Percentiles rank a stretch among this genome's conserved stretches.
Evolutionary conservation across 176 grass and related monocot genomes (phyloP).

Genomic region (Metroxylon sagu): DNA sequence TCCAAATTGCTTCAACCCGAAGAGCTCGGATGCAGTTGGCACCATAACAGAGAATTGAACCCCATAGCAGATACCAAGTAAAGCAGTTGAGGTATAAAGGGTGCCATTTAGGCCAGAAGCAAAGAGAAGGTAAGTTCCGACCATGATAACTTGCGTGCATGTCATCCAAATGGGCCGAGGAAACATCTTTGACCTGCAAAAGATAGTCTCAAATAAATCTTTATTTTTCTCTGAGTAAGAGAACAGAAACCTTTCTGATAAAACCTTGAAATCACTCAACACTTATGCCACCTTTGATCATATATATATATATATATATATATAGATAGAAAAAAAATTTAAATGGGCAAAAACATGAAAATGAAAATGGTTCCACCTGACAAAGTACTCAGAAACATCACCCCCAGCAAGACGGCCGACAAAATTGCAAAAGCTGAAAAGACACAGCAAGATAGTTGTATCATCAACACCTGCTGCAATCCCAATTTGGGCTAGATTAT

Average conservation of each 20-base stretch:
- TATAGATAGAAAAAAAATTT: background rate
- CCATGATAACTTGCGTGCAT: conserved; percentile 86
- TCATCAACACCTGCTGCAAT: background rate
- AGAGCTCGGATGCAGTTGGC: conserved; percentile 77
- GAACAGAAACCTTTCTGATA: too few species aligned
- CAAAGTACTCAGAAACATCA: background rate
- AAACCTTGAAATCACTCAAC: too few species aligned
- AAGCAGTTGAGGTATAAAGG: conserved; percentile 51
- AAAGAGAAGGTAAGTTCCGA: conserved; percentile 69
- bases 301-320: too few species aligned
- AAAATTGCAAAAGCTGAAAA: conserved; percentile 10
- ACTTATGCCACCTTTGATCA: too few species aligned
- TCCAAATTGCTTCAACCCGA: conserved; percentile 77
- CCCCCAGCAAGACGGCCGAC: background rate
- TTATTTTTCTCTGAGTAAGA: too few species aligned
- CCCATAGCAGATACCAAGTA: conserved; percentile 73
- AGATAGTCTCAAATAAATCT: background rate
- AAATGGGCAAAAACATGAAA: conserved; percentile 4
- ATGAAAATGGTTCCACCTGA: background rate
- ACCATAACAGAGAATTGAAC: conserved; percentile 90
- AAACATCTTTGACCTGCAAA: conserved; percentile 76
- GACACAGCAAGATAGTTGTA: conserved; percentile 7
- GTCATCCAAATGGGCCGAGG: conserved; percentile 90
- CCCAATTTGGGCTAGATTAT: conserved; percentile 14
- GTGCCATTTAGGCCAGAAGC: conserved; percentile 54